A percentile compares a stretch with the other conserved stretches of the same genome.
phyloP scores from a whole-genome alignment of 2,329 filamentous ascomycete species.

The Fusarium solani-melongenae region DNA sequence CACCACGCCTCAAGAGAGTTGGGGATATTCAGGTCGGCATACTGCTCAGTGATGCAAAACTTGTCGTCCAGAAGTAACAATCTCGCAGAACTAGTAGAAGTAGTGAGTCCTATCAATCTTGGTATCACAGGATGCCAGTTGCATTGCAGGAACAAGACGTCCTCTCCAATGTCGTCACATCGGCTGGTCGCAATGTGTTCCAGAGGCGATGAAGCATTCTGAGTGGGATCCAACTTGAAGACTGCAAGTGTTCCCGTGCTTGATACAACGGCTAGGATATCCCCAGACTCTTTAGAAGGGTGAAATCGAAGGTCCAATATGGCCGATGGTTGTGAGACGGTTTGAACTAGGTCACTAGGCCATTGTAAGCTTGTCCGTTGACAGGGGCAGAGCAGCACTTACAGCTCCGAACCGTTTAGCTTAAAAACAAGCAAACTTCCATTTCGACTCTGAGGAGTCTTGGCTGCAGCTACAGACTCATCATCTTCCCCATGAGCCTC shows the following conservation, averaged over 20 bases:
- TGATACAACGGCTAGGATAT: slow-evolving; percentile 78
- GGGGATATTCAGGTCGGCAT: slow-evolving; percentile 53
- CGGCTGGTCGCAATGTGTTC: slow-evolving; percentile 57
- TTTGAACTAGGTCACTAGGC: slow-evolving; percentile 67
- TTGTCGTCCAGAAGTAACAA: slow-evolving; percentile 60
- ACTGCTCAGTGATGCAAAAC: slow-evolving; percentile 51
- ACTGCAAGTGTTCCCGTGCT: slow-evolving; percentile 79
- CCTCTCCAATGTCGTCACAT: slow-evolving; percentile 62
- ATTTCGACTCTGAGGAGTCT: slow-evolving; percentile 70
- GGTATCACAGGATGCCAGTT: slow-evolving; percentile 73
- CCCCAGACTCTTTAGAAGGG: slow-evolving; percentile 53
- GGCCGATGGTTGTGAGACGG: slow-evolving; percentile 73
- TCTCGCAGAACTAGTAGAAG: slow-evolving; percentile 74
- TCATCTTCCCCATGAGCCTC: slow-evolving; percentile 38
- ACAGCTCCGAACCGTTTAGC: slow-evolving; percentile 66
- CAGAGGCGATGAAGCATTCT: slow-evolving; percentile 48
- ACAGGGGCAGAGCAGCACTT: slow-evolving; percentile 48
- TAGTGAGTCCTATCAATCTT: slow-evolving; percentile 74
- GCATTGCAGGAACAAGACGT: slow-evolving; percentile 76
- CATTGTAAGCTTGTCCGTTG: slow-evolving; percentile 11
- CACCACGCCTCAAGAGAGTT: slow-evolving; percentile 80
- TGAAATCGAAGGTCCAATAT: slow-evolving; percentile 89
- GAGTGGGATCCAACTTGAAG: slow-evolving; percentile 63
- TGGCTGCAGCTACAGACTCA: slow-evolving; percentile 35
- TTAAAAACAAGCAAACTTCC: slow-evolving; percentile 79